Evolutionary conservation across 1,284 basidiomycete genomes (phyloP).

Genomic region (Austroboletus niveus): DNA sequence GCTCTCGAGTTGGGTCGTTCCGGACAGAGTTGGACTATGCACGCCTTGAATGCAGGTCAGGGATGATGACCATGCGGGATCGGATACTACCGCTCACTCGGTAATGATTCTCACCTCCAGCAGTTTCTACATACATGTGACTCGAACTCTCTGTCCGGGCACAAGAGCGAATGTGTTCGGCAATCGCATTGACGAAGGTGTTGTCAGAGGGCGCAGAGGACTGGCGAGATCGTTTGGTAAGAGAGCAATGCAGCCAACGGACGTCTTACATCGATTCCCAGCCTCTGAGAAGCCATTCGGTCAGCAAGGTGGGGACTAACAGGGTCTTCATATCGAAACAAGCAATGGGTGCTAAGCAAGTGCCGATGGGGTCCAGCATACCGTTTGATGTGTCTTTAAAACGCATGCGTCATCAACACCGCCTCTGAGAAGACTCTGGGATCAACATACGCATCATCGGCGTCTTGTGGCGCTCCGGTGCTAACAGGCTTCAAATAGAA

Average conservation of each 20-base stretch:
- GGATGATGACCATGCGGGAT: not conserved
- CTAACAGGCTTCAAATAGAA: slow-evolving; percentile 92
- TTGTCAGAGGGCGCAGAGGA: slow-evolving; percentile 52
- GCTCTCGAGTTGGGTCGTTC: slow-evolving; percentile 82
- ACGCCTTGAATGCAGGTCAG: slow-evolving; percentile 59
- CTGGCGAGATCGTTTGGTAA: slow-evolving; percentile 13
- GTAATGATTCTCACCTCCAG: slow-evolving; percentile 69
- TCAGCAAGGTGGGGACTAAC: slow-evolving; percentile 94
- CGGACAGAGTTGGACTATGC: slow-evolving; percentile 87
- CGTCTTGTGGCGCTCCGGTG: slow-evolving; percentile 77
- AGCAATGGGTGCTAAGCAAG: slow-evolving; percentile 64
- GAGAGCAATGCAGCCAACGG: not conserved
- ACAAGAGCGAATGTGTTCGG: slow-evolving; percentile 56
- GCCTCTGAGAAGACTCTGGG: not conserved
- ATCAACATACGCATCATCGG: slow-evolving; percentile 73
- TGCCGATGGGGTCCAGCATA: slow-evolving; percentile 46
- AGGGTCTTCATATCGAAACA: slow-evolving; percentile 85
- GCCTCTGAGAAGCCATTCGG: slow-evolving; percentile 49
- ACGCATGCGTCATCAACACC: slow-evolving; percentile 2
- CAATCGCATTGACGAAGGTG: slow-evolving; percentile 68
- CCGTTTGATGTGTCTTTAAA: slow-evolving; percentile 64
- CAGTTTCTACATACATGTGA: slow-evolving; percentile 90
- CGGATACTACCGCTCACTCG: slow-evolving; percentile 6
- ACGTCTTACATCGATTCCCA: slow-evolving; percentile 25
- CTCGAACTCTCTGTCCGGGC: slow-evolving; percentile 40